These are phyloP conservation scores for Psilocybe cubensis DNA, from an alignment of 768 basidiomycete genomes.

Conservation along the genomic window DNA sequence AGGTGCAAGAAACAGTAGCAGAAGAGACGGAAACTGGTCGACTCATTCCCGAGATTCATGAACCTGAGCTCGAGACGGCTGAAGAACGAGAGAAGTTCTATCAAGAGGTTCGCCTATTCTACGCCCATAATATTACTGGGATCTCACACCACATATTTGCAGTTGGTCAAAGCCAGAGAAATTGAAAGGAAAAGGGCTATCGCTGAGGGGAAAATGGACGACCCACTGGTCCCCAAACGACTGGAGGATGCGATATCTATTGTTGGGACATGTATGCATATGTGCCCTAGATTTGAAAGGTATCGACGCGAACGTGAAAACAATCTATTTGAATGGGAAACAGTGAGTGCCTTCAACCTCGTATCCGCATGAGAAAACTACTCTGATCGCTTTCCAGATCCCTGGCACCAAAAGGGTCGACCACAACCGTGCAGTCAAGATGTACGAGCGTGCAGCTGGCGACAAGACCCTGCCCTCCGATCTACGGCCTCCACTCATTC, in stretches of 20 bases:
- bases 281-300: slow-evolving; percentile 95
- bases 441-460: slow-evolving; percentile 93
- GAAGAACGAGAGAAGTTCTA: slow-evolving; percentile 74
- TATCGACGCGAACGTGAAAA: slow-evolving; percentile 90
- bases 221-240: slow-evolving; percentile 76
- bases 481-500: slow-evolving; percentile 82
- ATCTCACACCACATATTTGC: slow-evolving; percentile 19
- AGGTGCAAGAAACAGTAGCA: slow-evolving; percentile 29
- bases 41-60: slow-evolving; percentile 37
- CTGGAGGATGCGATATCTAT: slow-evolving; percentile 93
- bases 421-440: slow-evolving; percentile 88
- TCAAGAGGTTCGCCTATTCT: slow-evolving; percentile 60
- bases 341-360: slow-evolving; percentile 55
- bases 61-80: slow-evolving; percentile 54
- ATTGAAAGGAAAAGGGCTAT: slow-evolving; percentile 74
- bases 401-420: slow-evolving; percentile 86
- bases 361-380: slow-evolving; percentile 32
- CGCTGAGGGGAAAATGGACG: slow-evolving; percentile 85
- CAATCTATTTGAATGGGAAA: slow-evolving; percentile 86
- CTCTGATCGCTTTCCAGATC: slow-evolving; percentile 55
- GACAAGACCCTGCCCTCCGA: slow-evolving; percentile 93
- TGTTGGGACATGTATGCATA: slow-evolving; percentile 88
- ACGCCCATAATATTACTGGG: slow-evolving; percentile 20
- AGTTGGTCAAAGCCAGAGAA: slow-evolving; percentile 79
- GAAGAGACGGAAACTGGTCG: slow-evolving; percentile 25